These are phyloP conservation scores for Metschnikowia anglica DNA, from an alignment of 805 yeast species.

Conservation along the genomic window DNA sequence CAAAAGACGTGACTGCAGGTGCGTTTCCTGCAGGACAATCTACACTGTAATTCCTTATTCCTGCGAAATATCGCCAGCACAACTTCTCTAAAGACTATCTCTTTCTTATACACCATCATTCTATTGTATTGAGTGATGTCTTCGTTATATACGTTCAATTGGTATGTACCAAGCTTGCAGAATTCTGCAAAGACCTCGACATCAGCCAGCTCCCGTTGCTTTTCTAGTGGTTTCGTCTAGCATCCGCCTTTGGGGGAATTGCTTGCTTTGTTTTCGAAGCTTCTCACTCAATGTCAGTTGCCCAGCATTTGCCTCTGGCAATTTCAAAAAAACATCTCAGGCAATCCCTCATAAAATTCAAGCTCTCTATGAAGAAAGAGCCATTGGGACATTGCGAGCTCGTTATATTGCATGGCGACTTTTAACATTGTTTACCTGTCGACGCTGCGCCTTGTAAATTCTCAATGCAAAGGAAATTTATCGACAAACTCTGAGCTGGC, in stretches of 20 bases:
- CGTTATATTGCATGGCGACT: neutral
- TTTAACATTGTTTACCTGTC: neutral
- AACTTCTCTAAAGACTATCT: neutral
- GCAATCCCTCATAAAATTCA: no score
- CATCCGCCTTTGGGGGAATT: conserved; percentile 1
- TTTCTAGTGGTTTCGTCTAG: neutral
- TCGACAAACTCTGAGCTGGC: no score
- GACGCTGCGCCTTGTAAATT: neutral
- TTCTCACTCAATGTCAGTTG: no score
- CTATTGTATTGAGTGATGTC: conserved; percentile 25
- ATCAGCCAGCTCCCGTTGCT: neutral
- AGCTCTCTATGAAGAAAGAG: neutral
- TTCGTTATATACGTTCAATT: conserved; percentile 37
- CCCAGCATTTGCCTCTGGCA: no score
- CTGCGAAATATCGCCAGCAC: conserved; percentile 9
- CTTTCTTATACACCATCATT: conserved; percentile 1
- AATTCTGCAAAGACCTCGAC: neutral
- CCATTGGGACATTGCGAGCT: neutral
- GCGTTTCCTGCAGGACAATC: conserved; percentile 7
- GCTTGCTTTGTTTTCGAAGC: conserved; percentile 3
- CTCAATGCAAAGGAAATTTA: no score
- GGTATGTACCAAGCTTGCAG: conserved; percentile 29
- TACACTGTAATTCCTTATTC: conserved; percentile 5
- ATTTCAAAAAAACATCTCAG: no score
- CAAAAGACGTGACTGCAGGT: conserved; percentile 12